Percentiles rank a stretch among this genome's conserved stretches.
phyloP scores from a whole-genome alignment of 2,329 filamentous ascomycete species.

The Pseudocercospora eumusae region DNA sequence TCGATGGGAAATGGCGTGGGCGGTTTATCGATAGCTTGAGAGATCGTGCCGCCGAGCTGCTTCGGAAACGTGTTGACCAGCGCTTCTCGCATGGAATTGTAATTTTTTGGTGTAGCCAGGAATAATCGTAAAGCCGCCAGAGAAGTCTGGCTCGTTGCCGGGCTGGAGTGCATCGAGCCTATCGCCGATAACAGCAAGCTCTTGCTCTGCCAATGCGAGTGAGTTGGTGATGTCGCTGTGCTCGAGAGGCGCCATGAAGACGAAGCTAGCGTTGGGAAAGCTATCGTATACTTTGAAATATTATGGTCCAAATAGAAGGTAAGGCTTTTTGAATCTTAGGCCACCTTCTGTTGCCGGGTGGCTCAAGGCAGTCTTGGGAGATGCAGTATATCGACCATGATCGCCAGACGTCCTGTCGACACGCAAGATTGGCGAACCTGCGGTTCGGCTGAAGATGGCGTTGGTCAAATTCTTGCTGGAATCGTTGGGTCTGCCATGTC shows the following conservation, averaged over 20 bases:
- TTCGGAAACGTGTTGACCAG: slow-evolving; percentile 10
- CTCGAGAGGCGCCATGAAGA: slow-evolving; percentile 16
- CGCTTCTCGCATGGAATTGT: slow-evolving; percentile 6
- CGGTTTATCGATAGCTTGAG: slow-evolving; percentile 16
- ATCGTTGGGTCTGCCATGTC: slow-evolving; percentile 11
- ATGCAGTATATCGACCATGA: slow-evolving; percentile 11
- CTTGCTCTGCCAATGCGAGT: slow-evolving; percentile 13
- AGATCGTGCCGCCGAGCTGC: slow-evolving; percentile 9
- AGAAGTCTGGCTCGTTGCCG: slow-evolving; percentile 21
- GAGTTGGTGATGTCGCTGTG: slow-evolving; percentile 10
- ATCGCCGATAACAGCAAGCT: slow-evolving; percentile 12
- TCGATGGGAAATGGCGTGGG: slow-evolving; percentile 1
- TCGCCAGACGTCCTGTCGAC: slow-evolving; percentile 17
- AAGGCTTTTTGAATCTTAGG: slow-evolving; percentile 11
- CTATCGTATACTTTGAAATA: slow-evolving; percentile 18
- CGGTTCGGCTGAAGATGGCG: slow-evolving; percentile 13
- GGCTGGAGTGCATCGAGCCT: slow-evolving; percentile 18
- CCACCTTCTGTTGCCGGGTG: slow-evolving; percentile 9
- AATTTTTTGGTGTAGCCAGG: slow-evolving; percentile 16
- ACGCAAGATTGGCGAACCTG: slow-evolving; percentile 16
- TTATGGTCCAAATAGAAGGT: slow-evolving; percentile 9
- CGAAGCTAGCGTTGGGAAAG: slow-evolving; percentile 14
- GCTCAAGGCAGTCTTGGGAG: slow-evolving; percentile 8
- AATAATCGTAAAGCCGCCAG: background rate
- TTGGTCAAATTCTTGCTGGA: slow-evolving; percentile 18